Evolutionary conservation across 495 filamentous ascomycete species (phyloP).

Genomic region (Lichenothelia convexa): DNA sequence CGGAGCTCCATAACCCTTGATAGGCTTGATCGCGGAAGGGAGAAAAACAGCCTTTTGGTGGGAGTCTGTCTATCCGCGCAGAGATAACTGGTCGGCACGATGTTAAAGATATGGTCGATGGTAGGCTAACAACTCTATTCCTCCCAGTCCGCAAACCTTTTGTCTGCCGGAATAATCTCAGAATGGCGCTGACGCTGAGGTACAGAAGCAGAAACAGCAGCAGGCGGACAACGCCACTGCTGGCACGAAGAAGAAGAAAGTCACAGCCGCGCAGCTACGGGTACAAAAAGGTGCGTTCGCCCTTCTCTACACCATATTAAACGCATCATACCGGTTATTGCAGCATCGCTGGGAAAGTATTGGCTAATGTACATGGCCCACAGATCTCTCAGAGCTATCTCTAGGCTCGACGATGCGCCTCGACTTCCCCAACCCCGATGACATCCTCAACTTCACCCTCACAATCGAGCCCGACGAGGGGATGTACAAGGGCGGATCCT

Average conservation of each 20-base stretch:
- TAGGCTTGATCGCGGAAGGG: no score
- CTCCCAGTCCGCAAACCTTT: not conserved
- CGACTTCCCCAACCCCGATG: constrained; percentile 81
- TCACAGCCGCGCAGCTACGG: constrained; percentile 85
- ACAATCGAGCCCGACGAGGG: constrained; percentile 93
- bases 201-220: constrained; percentile 84
- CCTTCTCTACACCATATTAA: not conserved
- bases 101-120: constrained; percentile 99
- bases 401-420: constrained; percentile 85
- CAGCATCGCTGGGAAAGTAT: not conserved
- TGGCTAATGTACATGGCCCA: constrained; percentile 3
- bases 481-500: constrained; percentile 83
- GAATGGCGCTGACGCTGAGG: not conserved
- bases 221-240: constrained; percentile 65
- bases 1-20: no score
- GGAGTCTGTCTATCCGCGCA: no score
- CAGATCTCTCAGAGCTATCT: constrained; percentile 85
- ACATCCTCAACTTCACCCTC: constrained; percentile 89
- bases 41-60: no score
- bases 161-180: not conserved
- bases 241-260: constrained; percentile 81
- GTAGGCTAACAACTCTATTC: constrained; percentile 28
- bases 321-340: not conserved
- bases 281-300: constrained; percentile 70
- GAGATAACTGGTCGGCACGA: no score